Evolutionary conservation across 75 land plant species (phyloP).

Genomic region (Cunninghamia lanceolata): DNA sequence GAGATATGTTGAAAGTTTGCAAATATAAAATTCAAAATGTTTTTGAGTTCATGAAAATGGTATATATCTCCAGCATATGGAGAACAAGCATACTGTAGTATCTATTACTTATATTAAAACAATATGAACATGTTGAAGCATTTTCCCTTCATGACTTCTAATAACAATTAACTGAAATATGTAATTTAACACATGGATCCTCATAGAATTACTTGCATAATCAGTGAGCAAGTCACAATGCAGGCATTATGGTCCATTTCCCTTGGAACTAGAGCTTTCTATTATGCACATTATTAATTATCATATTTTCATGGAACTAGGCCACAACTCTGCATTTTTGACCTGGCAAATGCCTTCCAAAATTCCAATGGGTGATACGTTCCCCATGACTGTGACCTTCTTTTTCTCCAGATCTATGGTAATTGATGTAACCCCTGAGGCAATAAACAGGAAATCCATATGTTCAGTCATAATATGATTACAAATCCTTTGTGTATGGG

Average conservation of each 20-base stretch:
- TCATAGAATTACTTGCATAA: neutral
- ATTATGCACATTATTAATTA: neutral
- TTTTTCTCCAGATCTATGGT: conserved; percentile 56
- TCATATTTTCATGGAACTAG: neutral
- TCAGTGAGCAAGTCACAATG: neutral
- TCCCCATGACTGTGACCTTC: conserved; percentile 60
- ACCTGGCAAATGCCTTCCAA: conserved; percentile 60
- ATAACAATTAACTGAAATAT: neutral
- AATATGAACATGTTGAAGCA: neutral
- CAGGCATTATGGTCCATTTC: neutral
- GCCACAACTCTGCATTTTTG: conserved; percentile 61
- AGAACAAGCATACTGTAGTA: no score
- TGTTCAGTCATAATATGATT: neutral
- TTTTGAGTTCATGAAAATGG: neutral
- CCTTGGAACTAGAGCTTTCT: neutral
- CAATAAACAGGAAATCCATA: neutral
- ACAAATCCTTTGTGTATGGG: neutral
- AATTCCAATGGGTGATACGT: conserved; percentile 41
- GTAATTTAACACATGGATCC: neutral
- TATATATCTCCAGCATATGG: no score
- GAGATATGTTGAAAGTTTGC: neutral
- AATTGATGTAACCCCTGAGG: conserved; percentile 62
- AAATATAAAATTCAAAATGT: neutral
- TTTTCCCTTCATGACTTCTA: neutral
- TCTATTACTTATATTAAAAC: no score